These are phyloP conservation scores for Cadophora luteo-olivacea DNA, from an alignment of 2,329 filamentous ascomycete genomes.

Conservation along the genomic window DNA sequence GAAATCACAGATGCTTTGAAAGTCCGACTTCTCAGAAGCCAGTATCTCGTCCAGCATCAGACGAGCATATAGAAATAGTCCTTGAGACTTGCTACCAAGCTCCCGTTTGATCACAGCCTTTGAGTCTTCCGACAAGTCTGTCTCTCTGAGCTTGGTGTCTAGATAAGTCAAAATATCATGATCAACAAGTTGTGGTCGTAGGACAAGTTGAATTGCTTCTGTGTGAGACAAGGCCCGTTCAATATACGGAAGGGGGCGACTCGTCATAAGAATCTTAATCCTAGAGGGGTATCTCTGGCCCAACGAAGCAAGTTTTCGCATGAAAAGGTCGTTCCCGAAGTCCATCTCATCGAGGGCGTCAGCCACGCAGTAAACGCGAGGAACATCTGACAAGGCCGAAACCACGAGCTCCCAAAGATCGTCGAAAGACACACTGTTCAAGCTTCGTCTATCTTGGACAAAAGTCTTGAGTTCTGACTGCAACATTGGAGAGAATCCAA, in stretches of 20 bases:
- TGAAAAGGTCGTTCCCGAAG: slow-evolving; percentile 13
- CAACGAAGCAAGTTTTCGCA: not conserved
- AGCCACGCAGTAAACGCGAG: slow-evolving; percentile 52
- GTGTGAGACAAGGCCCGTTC: not conserved
- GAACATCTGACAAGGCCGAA: slow-evolving; percentile 30
- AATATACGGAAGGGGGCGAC: slow-evolving; percentile 10
- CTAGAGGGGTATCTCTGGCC: not conserved
- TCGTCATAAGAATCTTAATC: slow-evolving; percentile 15
- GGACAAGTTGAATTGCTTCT: not conserved
- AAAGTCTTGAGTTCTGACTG: slow-evolving; percentile 33
- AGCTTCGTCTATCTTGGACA: slow-evolving; percentile 16
- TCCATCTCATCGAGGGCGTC: slow-evolving; percentile 48
- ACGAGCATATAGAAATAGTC: too few relatives aligned
- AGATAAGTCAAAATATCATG: slow-evolving; percentile 16
- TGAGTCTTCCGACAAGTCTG: not conserved
- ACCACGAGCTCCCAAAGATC: slow-evolving; percentile 45
- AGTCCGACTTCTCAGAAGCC: too few relatives aligned
- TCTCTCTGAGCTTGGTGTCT: not conserved
- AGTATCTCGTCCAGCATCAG: too few relatives aligned
- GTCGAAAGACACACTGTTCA: slow-evolving; percentile 30
- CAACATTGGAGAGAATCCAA: slow-evolving; percentile 42
- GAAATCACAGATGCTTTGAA: too few relatives aligned
- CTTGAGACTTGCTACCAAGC: too few relatives aligned
- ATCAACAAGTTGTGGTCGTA: slow-evolving; percentile 10
- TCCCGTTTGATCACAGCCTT: not conserved